Conservation (phyloP, 768 basidiomycete species). For the Cyathus striatus region DNA sequence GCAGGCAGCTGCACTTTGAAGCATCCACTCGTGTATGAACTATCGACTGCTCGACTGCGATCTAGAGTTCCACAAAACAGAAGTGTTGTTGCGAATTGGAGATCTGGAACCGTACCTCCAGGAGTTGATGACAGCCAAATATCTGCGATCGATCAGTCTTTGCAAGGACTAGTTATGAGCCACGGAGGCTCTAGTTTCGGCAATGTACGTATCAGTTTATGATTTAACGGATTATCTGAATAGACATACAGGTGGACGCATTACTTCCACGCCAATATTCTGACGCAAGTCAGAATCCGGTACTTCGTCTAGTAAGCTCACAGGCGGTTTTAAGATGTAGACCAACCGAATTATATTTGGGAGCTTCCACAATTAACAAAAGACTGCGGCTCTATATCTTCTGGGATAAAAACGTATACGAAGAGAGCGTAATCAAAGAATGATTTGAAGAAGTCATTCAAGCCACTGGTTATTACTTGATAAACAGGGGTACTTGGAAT, state of each 20-base stretch:
- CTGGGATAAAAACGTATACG: slow-evolving; percentile 43
- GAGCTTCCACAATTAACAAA: slow-evolving; percentile 17
- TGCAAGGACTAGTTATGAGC: slow-evolving; percentile 14
- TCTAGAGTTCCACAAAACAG: slow-evolving; percentile 14
- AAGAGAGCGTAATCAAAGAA: slow-evolving; percentile 32
- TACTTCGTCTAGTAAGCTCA: slow-evolving; percentile 8
- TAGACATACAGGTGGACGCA: no score
- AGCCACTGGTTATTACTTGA: slow-evolving; percentile 26
- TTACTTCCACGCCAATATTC: no score
- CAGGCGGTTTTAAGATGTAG: slow-evolving; percentile 22
- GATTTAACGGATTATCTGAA: neutral
- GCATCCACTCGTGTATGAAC: slow-evolving; percentile 45
- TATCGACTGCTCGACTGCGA: slow-evolving; percentile 19
- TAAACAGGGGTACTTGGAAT: slow-evolving; percentile 4
- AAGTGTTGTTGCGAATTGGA: neutral
- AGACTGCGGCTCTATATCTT: slow-evolving; percentile 22
- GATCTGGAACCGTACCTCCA: neutral
- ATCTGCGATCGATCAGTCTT: slow-evolving; percentile 21
- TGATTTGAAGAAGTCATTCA: slow-evolving; percentile 41
- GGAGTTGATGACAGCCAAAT: slow-evolving; percentile 7
- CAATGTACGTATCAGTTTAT: slow-evolving; percentile 34
- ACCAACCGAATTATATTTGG: slow-evolving; percentile 32
- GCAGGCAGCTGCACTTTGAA: slow-evolving; percentile 26
- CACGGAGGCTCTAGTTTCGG: slow-evolving; percentile 35
- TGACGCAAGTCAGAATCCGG: neutral